phyloP scores from a whole-genome alignment of 2,329 filamentous ascomycete genomes.

The Talaromyces sp. region DNA sequence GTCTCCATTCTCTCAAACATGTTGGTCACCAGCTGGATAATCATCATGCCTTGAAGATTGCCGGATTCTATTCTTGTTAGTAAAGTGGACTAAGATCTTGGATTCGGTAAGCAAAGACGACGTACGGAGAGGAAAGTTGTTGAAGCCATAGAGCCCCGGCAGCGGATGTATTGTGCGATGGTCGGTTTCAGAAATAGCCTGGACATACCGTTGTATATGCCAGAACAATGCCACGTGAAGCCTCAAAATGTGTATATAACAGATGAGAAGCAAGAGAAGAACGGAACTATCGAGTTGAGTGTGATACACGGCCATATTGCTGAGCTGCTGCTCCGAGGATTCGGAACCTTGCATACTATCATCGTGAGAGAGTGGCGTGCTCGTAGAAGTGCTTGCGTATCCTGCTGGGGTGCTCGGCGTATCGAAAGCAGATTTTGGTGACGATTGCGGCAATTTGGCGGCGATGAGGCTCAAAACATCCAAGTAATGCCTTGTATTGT shows the following conservation, averaged over 20 bases:
- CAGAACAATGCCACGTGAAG: not conserved
- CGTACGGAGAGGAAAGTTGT: not conserved
- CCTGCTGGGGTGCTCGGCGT: not conserved
- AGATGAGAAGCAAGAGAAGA: not conserved
- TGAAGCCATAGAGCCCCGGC: not conserved
- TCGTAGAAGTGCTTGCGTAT: not conserved
- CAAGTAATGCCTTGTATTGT: not conserved
- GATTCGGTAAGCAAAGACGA: not conserved
- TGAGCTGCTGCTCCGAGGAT: not conserved
- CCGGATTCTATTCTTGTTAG: slow-evolving; percentile 1
- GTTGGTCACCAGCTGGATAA: not conserved
- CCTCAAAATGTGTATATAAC: not conserved
- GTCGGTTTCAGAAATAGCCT: not conserved
- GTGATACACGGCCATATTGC: not conserved
- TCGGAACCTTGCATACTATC: not conserved
- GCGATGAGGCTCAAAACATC: not conserved
- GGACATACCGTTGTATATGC: slow-evolving; percentile 1
- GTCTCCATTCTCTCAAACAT: slow-evolving; percentile 4
- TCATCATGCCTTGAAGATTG: not conserved
- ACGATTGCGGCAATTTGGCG: not conserved
- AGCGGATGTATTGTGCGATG: not conserved
- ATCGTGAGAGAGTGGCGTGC: not conserved
- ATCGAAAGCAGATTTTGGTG: not conserved
- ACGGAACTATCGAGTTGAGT: not conserved
- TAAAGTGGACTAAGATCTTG: not conserved